Evolutionary conservation across 2,329 filamentous ascomycete genomes (phyloP).

Genomic region (Ophiostoma triangulosporum): DNA sequence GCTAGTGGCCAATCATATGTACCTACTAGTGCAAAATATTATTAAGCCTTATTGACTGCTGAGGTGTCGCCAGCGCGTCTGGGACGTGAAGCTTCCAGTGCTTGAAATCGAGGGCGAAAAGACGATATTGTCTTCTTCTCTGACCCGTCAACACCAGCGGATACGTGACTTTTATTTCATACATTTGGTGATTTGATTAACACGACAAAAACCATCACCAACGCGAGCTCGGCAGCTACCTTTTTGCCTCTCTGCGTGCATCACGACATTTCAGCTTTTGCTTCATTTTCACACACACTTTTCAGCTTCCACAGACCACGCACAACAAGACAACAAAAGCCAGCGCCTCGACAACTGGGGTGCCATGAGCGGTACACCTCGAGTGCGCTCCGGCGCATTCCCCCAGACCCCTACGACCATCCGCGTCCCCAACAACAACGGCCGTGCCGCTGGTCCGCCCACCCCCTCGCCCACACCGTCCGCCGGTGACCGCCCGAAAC

Average conservation of each 20-base stretch:
- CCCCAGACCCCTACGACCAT: conserved; percentile 15
- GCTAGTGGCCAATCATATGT: conserved; percentile 4
- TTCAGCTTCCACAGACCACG: not conserved
- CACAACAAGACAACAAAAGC: not conserved
- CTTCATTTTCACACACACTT: not conserved
- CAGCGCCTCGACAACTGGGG: not conserved
- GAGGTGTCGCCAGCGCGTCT: conserved; percentile 6
- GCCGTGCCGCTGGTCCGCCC: conserved; percentile 11
- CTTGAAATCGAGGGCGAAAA: not conserved
- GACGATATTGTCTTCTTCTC: too few relatives aligned
- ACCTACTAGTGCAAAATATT: conserved; percentile 7
- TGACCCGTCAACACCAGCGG: too few relatives aligned
- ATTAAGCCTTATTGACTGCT: not conserved
- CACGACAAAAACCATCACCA: not conserved
- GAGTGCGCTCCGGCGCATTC: conserved; percentile 17
- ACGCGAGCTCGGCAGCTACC: not conserved
- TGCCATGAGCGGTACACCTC: conserved; percentile 18
- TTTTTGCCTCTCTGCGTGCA: not conserved
- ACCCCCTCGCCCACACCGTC: conserved; percentile 15
- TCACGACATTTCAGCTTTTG: not conserved
- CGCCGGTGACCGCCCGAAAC: not conserved
- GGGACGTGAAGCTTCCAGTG: conserved; percentile 5
- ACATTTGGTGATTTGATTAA: too few relatives aligned
- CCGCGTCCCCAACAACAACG: conserved; percentile 4
- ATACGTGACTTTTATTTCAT: too few relatives aligned